phyloP scores from a whole-genome alignment of 2,329 filamentous ascomycete genomes.

The Ascochyta rabiei region DNA sequence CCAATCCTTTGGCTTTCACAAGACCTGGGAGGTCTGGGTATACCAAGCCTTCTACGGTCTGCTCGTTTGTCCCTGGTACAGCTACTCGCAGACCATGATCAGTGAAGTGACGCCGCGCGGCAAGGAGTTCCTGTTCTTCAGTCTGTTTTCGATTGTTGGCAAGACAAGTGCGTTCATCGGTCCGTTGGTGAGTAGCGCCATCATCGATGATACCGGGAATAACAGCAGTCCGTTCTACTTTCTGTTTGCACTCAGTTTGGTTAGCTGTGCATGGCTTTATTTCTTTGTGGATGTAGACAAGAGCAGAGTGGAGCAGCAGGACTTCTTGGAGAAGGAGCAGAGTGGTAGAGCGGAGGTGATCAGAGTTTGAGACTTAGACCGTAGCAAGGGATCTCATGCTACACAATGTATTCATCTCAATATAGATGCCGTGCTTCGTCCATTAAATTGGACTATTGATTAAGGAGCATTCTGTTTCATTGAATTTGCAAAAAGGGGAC shows the following conservation, averaged over 20 bases:
- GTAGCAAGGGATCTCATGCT: not conserved
- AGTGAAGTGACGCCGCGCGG: constrained; percentile 71
- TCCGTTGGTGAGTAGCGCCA: constrained; percentile 70
- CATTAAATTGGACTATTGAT: not conserved
- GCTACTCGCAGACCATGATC: constrained; percentile 74
- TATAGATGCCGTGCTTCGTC: not conserved
- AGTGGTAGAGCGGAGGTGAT: constrained; percentile 8
- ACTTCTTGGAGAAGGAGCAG: constrained; percentile 32
- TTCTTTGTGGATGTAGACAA: constrained; percentile 34
- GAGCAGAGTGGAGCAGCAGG: constrained; percentile 33
- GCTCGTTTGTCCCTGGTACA: constrained; percentile 73
- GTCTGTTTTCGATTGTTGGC: constrained; percentile 70
- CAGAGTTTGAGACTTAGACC: not conserved
- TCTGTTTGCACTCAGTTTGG: constrained; percentile 47
- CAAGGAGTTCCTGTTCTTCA: constrained; percentile 74
- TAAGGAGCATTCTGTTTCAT: not conserved
- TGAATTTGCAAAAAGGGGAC: not conserved
- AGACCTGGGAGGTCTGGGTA: constrained; percentile 60
- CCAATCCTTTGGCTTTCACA: constrained; percentile 59
- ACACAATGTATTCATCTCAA: not conserved
- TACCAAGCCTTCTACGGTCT: constrained; percentile 65
- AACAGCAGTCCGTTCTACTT: constrained; percentile 71
- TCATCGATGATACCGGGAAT: constrained; percentile 67
- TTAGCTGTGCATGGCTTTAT: constrained; percentile 27
- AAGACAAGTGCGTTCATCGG: constrained; percentile 73